Evolutionary conservation across 2,329 filamentous ascomycete genomes (phyloP), one percentile per base, ranked within the genome.

Genomic region (Aurifilum marmelostoma): DNA sequence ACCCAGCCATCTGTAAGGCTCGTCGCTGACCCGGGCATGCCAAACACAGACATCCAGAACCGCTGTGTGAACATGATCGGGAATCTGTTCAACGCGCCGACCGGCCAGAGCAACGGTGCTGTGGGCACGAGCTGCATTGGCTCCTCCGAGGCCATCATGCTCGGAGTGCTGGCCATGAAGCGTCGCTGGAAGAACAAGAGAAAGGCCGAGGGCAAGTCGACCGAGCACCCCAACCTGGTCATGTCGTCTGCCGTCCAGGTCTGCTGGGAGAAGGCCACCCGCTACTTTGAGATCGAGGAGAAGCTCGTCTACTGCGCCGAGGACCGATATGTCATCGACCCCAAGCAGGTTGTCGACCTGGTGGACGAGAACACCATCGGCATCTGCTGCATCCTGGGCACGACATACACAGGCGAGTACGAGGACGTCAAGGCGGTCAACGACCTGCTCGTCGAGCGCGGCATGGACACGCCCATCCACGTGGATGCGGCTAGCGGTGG

Each of bases 171-270:
- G 47, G 94, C 94, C 74, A 97, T 97, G 94, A 97, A 97, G 88
- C 93, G 91, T 83, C 89, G 91, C 75, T 98, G 95, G 95, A 90
- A 92, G 83, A 94, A 96, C 80, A 90, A 90, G 82, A 90, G 93
- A 75, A 88, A 91, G 78, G 93, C 92, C 5, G 92, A 88, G 74
- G 94, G 94, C 71, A 96, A 97, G 83, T 87, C 93, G 67, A 87
- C 80, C 71, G 92, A 94, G 72, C 87, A 87, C 59, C 95, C 95
- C 67, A 98, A 98, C 64, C 91, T 98, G 71, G 83, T 98, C 84
- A 97, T 98, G 95, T 96, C 92, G 75, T 93, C 92, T 34, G 94
- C 95, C 41, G 95, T 97, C 2, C 95, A 98, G 82, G 95, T 97
- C 54, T 97, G 94, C 85, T 97, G 94, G 94, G 94, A 97, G 80